These are phyloP conservation scores for Arthroderma sp. DNA, from an alignment of 2,329 filamentous ascomycete species.

Conservation along the genomic window DNA sequence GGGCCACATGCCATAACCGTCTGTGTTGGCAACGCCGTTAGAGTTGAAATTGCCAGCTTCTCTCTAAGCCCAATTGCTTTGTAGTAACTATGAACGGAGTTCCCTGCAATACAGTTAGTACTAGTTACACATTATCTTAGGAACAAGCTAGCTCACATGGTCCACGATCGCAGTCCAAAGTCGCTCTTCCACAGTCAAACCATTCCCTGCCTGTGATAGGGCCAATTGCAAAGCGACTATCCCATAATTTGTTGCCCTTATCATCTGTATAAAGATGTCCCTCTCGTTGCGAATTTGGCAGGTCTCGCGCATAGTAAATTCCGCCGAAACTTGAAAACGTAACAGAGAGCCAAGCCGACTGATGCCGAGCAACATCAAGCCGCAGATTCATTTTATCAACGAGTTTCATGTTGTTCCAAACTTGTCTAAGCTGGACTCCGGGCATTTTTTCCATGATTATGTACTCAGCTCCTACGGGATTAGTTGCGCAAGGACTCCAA, in stretches of 20 bases:
- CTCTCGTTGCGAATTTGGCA: neutral
- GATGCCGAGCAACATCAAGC: slow-evolving; percentile 4
- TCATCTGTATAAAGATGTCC: neutral
- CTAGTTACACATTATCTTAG: neutral
- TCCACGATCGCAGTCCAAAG: slow-evolving; percentile 7
- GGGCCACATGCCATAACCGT: slow-evolving; percentile 10
- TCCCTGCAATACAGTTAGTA: slow-evolving; percentile 7
- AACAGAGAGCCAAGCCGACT: slow-evolving; percentile 5
- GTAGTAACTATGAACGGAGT: slow-evolving; percentile 3
- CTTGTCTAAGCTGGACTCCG: slow-evolving; percentile 20
- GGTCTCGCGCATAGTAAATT: slow-evolving; percentile 8
- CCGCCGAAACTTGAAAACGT: slow-evolving; percentile 8
- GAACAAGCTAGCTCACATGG: slow-evolving; percentile 8
- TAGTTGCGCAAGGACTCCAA: slow-evolving; percentile 6
- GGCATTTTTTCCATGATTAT: slow-evolving; percentile 22
- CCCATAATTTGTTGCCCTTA: neutral
- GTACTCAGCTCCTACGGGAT: slow-evolving; percentile 18
- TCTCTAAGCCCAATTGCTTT: slow-evolving; percentile 1
- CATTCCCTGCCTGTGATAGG: slow-evolving; percentile 21
- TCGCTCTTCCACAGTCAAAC: slow-evolving; percentile 14
- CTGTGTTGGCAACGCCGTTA: slow-evolving; percentile 7
- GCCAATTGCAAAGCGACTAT: slow-evolving; percentile 20
- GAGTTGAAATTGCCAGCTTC: slow-evolving; percentile 5
- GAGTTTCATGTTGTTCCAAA: slow-evolving; percentile 17
- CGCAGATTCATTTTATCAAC: slow-evolving; percentile 9